Evolutionary conservation across 805 yeast species (phyloP).

Genomic region (Candida sphagnicola): DNA sequence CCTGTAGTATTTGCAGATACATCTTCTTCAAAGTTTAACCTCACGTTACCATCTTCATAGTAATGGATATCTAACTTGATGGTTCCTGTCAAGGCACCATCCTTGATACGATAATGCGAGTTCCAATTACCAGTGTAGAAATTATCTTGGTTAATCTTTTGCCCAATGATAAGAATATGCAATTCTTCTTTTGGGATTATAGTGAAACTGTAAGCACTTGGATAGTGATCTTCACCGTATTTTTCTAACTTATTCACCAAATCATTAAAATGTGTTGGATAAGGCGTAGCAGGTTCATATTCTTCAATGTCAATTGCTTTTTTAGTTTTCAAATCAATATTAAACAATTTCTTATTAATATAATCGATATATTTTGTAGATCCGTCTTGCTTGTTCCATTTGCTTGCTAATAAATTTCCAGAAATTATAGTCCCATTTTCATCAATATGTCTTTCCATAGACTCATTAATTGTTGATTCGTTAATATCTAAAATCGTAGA

Average conservation of each 20-base stretch:
- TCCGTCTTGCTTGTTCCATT: conserved; percentile 24
- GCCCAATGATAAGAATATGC: conserved; percentile 61
- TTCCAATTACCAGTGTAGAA: conserved; percentile 90
- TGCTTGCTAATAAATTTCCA: conserved; percentile 26
- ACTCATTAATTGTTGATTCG: conserved; percentile 18
- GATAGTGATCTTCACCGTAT: conserved; percentile 67
- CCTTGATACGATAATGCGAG: conserved; percentile 53
- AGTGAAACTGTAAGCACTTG: conserved; percentile 47
- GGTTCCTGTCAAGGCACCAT: conserved; percentile 43
- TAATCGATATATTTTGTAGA: conserved; percentile 53
- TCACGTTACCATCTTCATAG: conserved; percentile 93
- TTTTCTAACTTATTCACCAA: conserved; percentile 30
- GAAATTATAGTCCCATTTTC: conserved; percentile 28
- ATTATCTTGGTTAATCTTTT: conserved; percentile 67
- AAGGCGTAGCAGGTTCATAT: conserved; percentile 18
- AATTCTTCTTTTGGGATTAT: conserved; percentile 39
- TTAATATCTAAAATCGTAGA: conserved; percentile 15
- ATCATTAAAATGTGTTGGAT: conserved; percentile 26
- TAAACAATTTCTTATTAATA: conserved; percentile 43
- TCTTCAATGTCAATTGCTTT: conserved; percentile 52
- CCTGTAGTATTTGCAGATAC: conserved; percentile 19
- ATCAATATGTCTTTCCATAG: conserved; percentile 26
- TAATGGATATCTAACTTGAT: conserved; percentile 79
- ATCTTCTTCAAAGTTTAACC: conserved; percentile 49
- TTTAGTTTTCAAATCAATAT: conserved; percentile 52